Evolutionary conservation across 192 early-diverging fungal genomes (phyloP), one percentile per base, ranked within the genome.

Genomic region (Coemansia sp.): DNA sequence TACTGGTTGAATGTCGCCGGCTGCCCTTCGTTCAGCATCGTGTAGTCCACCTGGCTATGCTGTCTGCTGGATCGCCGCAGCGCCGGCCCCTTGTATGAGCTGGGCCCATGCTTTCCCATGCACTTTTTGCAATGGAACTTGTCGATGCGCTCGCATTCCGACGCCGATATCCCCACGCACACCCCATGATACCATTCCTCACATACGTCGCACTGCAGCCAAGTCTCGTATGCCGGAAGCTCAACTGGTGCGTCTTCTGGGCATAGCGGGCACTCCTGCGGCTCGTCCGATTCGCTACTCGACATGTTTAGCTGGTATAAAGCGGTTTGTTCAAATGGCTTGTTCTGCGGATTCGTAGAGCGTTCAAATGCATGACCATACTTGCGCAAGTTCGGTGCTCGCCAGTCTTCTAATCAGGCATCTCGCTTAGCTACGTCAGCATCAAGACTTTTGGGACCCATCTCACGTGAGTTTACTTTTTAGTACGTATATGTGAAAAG

Each of bases 1-100:
- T 88, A 96, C 53, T 91, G 89, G 50, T 84, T 82, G 58, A 90
- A 85, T 52, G 92, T 88, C 7, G 87, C 89, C 12, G 84, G 75
- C 41, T 83, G 73, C 1, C 87, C 90, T 39, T 93, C 85, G 48
- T 91, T 86, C 39, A 93, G 70, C 58, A 89, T 87, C 31, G 84
- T 91, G 77, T 95, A 95, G 67, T 95, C 88, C 36, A 95, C 78
- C 14, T 80, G 66, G 6, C 65, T 61, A 40, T 81, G 82, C 26
- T 68, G 63, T 14, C 88, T 71, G 13, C 70, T 62, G 6, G 88
- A 88, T 52, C 85, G 83, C 41, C 88, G 74, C 44, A 75, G 72
- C 16, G 62, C 59, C 36, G 61, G 60, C 1, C 61, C 61, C 36
- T 70, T 80, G 54, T 79, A 71, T 59, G 81, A 82, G 52, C 72